Percentiles rank a stretch among this genome's conserved stretches.
Evolutionary conservation across 805 yeast species (phyloP).

Genomic region (Candida ponderosae): DNA sequence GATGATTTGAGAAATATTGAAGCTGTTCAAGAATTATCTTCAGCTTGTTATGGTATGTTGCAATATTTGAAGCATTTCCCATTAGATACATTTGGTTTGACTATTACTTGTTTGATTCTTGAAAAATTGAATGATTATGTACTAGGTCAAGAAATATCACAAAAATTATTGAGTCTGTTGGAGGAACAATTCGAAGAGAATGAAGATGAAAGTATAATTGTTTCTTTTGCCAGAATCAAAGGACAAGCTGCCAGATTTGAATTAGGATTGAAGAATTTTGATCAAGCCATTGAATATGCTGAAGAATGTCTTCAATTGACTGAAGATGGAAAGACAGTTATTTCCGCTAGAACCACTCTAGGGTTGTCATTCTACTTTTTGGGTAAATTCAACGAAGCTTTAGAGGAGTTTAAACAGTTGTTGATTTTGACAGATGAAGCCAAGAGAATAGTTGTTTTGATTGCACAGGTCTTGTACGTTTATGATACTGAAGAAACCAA

Average conservation of each 20-base stretch:
- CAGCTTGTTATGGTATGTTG: slow-evolving; percentile 60
- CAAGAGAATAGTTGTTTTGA: slow-evolving; percentile 58
- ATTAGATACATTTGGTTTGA: slow-evolving; percentile 47
- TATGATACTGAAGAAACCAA: slow-evolving; percentile 69
- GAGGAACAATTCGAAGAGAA: slow-evolving; percentile 50
- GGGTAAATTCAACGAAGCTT: slow-evolving; percentile 54
- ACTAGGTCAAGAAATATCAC: slow-evolving; percentile 41
- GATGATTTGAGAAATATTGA: slow-evolving; percentile 47
- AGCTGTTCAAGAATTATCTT: slow-evolving; percentile 55
- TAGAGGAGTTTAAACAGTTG: slow-evolving; percentile 61
- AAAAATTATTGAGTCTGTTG: slow-evolving; percentile 36
- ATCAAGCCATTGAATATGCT: slow-evolving; percentile 53
- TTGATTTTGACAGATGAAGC: slow-evolving; percentile 49
- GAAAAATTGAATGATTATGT: slow-evolving; percentile 67
- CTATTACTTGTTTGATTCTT: slow-evolving; percentile 43
- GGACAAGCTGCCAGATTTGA: slow-evolving; percentile 66
- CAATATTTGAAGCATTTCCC: slow-evolving; percentile 59
- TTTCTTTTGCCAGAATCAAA: slow-evolving; percentile 50
- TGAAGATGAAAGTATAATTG: slow-evolving; percentile 40
- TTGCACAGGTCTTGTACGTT: slow-evolving; percentile 75
- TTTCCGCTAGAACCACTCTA: slow-evolving; percentile 60
- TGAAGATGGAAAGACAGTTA: slow-evolving; percentile 25
- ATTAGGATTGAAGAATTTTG: slow-evolving; percentile 52
- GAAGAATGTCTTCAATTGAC: slow-evolving; percentile 42
- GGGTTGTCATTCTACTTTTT: slow-evolving; percentile 67